Evolutionary conservation across 1,284 basidiomycete species (phyloP).

Genomic region (Papiliotrema laurentii): DNA sequence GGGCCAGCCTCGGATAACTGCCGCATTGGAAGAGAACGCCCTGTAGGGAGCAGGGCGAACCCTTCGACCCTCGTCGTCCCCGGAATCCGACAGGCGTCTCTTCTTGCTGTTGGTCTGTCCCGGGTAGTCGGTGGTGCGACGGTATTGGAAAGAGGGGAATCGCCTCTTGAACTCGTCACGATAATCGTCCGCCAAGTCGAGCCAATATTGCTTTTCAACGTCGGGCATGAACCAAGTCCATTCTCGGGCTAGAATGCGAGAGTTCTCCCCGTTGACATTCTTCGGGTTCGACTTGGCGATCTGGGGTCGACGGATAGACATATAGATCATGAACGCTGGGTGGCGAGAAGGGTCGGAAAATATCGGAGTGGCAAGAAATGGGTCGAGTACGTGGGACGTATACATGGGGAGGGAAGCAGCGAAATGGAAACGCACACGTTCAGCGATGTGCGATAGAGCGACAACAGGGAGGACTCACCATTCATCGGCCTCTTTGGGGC

Average conservation of each 20-base stretch:
- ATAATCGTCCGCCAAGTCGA: slow-evolving; percentile 3
- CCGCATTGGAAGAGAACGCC: too few species aligned
- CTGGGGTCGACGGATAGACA: neutral
- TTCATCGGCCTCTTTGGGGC: slow-evolving; percentile 3
- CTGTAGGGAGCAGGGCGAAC: too few species aligned
- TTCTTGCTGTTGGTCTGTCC: neutral
- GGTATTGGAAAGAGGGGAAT: neutral
- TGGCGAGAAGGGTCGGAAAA: too few species aligned
- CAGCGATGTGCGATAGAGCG: too few species aligned
- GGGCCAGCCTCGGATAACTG: too few species aligned
- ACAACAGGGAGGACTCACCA: slow-evolving; percentile 3
- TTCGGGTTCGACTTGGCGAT: slow-evolving; percentile 1
- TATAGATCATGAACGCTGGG: slow-evolving; percentile 4
- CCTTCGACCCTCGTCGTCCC: too few species aligned
- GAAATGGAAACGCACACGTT: too few species aligned
- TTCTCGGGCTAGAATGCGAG: slow-evolving; percentile 1
- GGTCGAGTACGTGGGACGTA: too few species aligned
- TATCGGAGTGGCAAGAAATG: too few species aligned
- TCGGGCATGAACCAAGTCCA: slow-evolving; percentile 6
- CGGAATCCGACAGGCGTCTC: too few species aligned
- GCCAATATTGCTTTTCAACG: slow-evolving; percentile 2
- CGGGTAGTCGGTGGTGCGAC: neutral
- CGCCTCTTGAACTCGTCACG: slow-evolving; percentile 2
- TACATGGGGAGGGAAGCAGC: too few species aligned
- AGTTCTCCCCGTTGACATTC: slow-evolving; percentile 4